Evolutionary conservation across 2,329 filamentous ascomycete genomes (phyloP).

Genomic region (Fusarium penzigii): DNA sequence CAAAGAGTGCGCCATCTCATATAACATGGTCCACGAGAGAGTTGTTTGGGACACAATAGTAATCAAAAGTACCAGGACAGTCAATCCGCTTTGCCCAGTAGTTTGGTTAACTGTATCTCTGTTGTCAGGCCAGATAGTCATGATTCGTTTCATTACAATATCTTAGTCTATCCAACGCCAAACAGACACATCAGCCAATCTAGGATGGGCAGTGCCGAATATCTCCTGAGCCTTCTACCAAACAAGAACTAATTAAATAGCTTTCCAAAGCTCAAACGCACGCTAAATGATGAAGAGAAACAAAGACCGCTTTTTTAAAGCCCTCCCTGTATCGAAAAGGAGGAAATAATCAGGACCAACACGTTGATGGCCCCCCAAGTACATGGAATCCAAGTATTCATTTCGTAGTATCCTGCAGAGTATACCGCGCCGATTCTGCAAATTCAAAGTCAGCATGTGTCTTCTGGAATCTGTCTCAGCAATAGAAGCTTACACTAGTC

Average conservation of each 20-base stretch:
- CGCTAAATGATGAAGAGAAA: neutral
- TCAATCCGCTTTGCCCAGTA: no score
- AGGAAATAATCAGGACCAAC: slow-evolving; percentile 78
- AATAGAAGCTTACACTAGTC: slow-evolving; percentile 66
- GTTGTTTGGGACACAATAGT: no score
- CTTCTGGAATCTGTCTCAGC: neutral
- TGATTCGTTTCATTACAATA: neutral
- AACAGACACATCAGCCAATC: no score
- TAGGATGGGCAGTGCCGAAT: neutral
- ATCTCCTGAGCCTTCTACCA: neutral
- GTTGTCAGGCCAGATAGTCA: no score
- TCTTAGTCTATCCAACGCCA: neutral
- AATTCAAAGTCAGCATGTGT: slow-evolving; percentile 12
- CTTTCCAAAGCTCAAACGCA: neutral
- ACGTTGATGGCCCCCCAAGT: slow-evolving; percentile 86
- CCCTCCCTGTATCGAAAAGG: slow-evolving; percentile 90
- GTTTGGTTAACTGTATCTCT: no score
- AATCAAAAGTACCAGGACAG: no score
- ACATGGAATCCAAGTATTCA: slow-evolving; percentile 94
- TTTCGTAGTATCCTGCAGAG: slow-evolving; percentile 77
- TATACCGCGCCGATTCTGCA: slow-evolving; percentile 76
- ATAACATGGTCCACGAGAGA: no score
- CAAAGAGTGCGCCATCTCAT: no score
- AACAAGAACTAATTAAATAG: neutral
- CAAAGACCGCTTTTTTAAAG: slow-evolving; percentile 55